Evolutionary conservation across 495 filamentous ascomycete genomes (phyloP).

Genomic region (Penicillium desertorum): DNA sequence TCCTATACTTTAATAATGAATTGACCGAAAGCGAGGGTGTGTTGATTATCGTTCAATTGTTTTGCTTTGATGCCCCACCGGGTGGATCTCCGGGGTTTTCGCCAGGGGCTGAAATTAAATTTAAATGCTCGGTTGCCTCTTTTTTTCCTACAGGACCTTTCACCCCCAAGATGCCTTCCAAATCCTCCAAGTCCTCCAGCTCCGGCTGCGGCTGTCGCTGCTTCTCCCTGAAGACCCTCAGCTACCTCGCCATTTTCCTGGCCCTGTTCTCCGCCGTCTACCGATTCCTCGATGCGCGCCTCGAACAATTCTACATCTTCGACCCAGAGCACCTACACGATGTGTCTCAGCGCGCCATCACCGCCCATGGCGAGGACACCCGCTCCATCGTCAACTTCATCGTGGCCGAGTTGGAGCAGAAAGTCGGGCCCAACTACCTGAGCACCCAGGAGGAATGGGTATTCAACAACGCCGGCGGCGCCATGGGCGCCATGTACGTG

Average conservation of each 20-base stretch:
- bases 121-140: constrained; percentile 10
- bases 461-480: constrained; percentile 71
- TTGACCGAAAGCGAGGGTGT: constrained; percentile 4
- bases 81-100: constrained; percentile 22
- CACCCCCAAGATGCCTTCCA: constrained; percentile 27
- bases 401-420: constrained; percentile 43
- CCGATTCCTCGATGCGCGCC: constrained; percentile 64
- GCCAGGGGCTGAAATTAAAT: constrained; percentile 23
- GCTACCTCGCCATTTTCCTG: constrained; percentile 58
- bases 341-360: constrained; percentile 63
- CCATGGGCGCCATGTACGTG: constrained; percentile 89
- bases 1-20: neutral
- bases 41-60: constrained; percentile 1
- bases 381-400: constrained; percentile 65
- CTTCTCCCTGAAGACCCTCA: constrained; percentile 43
- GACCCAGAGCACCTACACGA: constrained; percentile 64
- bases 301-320: constrained; percentile 79
- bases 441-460: constrained; percentile 51
- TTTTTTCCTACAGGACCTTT: constrained; percentile 2
- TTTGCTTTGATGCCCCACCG: constrained; percentile 15
- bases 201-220: constrained; percentile 26
- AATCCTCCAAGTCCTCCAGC: constrained; percentile 27
- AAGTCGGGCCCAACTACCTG: constrained; percentile 39
- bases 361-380: constrained; percentile 70
- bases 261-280: constrained; percentile 59